A percentile compares a stretch with the other conserved stretches of the same genome.
Evolutionary conservation across 2,329 filamentous ascomycete genomes (phyloP).

Genomic region (Aspergillus pseudotamarii): DNA sequence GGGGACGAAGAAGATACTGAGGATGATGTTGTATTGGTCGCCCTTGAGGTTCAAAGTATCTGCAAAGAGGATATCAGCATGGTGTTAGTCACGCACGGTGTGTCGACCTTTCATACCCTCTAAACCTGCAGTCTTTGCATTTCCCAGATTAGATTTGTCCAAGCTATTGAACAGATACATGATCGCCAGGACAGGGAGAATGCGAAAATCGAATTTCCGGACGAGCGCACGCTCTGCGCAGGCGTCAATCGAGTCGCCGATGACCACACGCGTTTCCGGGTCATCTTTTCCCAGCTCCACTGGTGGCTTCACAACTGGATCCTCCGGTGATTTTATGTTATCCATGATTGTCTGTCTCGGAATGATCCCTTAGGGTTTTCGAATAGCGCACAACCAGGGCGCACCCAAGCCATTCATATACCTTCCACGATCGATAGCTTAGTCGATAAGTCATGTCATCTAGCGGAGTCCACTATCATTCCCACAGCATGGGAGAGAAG

Average conservation of each 20-base stretch:
- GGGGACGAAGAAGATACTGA: slow-evolving; percentile 33
- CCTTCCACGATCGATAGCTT: neutral
- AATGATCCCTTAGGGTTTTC: neutral
- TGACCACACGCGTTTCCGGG: neutral
- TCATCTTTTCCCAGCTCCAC: neutral
- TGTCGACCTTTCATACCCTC: slow-evolving; percentile 15
- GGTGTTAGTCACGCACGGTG: no score
- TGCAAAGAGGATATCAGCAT: neutral
- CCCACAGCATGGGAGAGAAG: neutral
- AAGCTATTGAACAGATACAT: slow-evolving; percentile 59
- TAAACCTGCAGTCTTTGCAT: slow-evolving; percentile 31
- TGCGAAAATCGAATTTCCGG: slow-evolving; percentile 50
- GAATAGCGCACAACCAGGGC: neutral
- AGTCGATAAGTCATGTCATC: neutral
- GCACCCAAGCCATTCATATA: neutral
- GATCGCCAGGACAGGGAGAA: slow-evolving; percentile 56
- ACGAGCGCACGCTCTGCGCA: slow-evolving; percentile 47
- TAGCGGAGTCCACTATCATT: neutral
- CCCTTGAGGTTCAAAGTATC: slow-evolving; percentile 26
- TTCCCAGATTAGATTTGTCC: slow-evolving; percentile 45
- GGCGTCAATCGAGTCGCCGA: slow-evolving; percentile 32
- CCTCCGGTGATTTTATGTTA: neutral
- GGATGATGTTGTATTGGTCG: slow-evolving; percentile 30
- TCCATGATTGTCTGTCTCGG: neutral
- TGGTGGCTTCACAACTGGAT: neutral